Evolutionary conservation across 2,329 filamentous ascomycete genomes (phyloP).

Genomic region (Diaporthe velutina): DNA sequence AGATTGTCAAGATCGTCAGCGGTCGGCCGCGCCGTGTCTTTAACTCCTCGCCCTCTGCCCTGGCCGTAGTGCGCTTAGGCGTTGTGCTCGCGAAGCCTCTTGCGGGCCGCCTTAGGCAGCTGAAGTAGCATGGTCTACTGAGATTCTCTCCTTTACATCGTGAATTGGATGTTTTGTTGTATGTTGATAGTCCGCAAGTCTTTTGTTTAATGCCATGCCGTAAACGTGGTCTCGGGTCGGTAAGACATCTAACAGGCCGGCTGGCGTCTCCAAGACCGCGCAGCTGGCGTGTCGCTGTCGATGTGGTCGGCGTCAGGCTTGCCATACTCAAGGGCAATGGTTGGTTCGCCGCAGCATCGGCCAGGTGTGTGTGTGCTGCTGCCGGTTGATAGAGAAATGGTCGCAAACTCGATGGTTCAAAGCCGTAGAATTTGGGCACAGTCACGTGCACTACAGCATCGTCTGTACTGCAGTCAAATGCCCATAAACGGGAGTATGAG

Average conservation of each 20-base stretch:
- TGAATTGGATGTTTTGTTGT: not conserved
- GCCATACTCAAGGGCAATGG: not conserved
- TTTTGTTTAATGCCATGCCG: not conserved
- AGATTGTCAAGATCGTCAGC: not conserved
- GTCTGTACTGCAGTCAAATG: not conserved
- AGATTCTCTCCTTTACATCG: not conserved
- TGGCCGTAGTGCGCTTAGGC: not conserved
- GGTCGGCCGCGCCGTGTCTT: not conserved
- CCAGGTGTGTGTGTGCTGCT: too few relatives aligned
- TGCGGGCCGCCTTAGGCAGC: accelerated
- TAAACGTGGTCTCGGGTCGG: not conserved
- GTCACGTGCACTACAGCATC: constrained; percentile 1
- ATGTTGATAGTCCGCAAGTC: not conserved
- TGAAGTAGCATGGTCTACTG: accelerated
- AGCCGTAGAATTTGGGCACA: not conserved
- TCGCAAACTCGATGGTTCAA: not conserved
- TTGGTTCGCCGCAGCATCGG: not conserved
- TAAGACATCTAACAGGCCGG: not conserved
- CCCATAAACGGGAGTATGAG: not conserved
- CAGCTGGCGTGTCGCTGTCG: not conserved
- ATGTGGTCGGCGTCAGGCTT: not conserved
- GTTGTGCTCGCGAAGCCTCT: not conserved
- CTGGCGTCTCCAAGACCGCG: not conserved
- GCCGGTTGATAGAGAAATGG: not conserved
- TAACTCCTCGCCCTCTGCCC: not conserved